Conservation (phyloP, 2,329 filamentous ascomycete species). For the Pezicula neosporulosa region DNA sequence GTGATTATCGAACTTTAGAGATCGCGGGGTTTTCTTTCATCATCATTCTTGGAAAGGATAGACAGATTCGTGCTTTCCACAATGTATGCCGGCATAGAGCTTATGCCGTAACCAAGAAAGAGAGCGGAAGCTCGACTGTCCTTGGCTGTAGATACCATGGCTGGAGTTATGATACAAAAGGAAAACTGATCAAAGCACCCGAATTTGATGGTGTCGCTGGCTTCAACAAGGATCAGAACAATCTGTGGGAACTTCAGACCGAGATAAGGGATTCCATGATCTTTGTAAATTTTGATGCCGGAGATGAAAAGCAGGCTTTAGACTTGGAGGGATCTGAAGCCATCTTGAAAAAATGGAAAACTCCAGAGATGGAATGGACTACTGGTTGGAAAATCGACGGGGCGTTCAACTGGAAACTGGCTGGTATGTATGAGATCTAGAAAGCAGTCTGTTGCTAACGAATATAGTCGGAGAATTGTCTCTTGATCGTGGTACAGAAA, state of each 20-base stretch:
- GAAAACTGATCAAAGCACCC: slow-evolving; percentile 25
- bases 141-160: slow-evolving; percentile 27
- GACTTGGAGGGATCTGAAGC: not conserved
- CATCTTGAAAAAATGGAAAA: slow-evolving; percentile 5
- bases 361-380: slow-evolving; percentile 11
- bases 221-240: slow-evolving; percentile 23
- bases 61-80: slow-evolving; percentile 21
- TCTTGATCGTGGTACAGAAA: not conserved
- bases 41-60: slow-evolving; percentile 25
- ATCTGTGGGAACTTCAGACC: slow-evolving; percentile 21
- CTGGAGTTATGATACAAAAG: slow-evolving; percentile 25
- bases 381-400: slow-evolving; percentile 21
- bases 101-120: slow-evolving; percentile 24
- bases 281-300: slow-evolving; percentile 21
- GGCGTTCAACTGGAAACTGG: slow-evolving; percentile 25
- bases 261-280: slow-evolving; percentile 15
- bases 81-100: slow-evolving; percentile 27
- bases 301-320: not conserved
- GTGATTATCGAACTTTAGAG: slow-evolving; percentile 25
- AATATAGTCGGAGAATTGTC: not conserved
- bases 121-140: slow-evolving; percentile 22
- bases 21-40: slow-evolving; percentile 23
- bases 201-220: slow-evolving; percentile 24
- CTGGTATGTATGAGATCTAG: slow-evolving; percentile 11
- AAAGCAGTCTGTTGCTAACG: slow-evolving; percentile 1